A percentile compares a stretch with the other conserved stretches of the same genome.
phyloP scores from a whole-genome alignment of 1,139 yeast genomes.

The Suhomyces bribrorum region DNA sequence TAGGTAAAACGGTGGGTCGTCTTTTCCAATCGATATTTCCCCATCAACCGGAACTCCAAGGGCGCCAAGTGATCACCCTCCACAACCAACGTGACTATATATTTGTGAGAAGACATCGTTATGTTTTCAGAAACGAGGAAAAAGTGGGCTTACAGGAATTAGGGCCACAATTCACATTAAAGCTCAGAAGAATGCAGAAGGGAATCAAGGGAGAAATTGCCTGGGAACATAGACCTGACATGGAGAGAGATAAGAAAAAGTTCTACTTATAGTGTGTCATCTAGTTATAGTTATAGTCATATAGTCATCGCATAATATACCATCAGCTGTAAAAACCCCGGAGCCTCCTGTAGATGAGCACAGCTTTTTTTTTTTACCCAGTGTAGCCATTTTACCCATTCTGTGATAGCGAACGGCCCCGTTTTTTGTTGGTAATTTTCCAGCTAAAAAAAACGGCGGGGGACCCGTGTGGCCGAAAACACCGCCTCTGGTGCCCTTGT shows the following conservation, averaged over 20 bases:
- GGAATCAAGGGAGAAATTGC: constrained; percentile 90
- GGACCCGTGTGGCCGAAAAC: too few species aligned
- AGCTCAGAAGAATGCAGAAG: constrained; percentile 82
- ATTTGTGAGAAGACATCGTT: constrained; percentile 93
- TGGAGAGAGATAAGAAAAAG: constrained; percentile 95
- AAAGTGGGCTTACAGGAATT: constrained; percentile 92
- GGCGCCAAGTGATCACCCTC: constrained; percentile 91
- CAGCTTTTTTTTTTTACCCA: too few species aligned
- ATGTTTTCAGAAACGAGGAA: constrained; percentile 84
- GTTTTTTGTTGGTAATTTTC: too few species aligned
- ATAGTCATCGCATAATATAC: neutral
- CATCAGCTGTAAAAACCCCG: too few species aligned
- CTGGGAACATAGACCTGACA: constrained; percentile 95
- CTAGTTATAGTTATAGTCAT: neutral
- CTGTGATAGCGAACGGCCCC: too few species aligned
- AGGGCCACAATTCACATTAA: constrained; percentile 94
- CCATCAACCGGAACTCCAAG: constrained; percentile 87
- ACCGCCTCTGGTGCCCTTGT: too few species aligned
- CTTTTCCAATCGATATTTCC: constrained; percentile 92
- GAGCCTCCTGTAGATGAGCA: too few species aligned
- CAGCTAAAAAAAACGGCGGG: too few species aligned
- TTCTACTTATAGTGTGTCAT: constrained; percentile 61
- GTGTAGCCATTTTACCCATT: too few species aligned
- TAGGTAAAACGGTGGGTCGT: constrained; percentile 91
- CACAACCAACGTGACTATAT: constrained; percentile 96